phyloP scores from a whole-genome alignment of 306 rosid genomes.

The Sicyos edulis region DNA sequence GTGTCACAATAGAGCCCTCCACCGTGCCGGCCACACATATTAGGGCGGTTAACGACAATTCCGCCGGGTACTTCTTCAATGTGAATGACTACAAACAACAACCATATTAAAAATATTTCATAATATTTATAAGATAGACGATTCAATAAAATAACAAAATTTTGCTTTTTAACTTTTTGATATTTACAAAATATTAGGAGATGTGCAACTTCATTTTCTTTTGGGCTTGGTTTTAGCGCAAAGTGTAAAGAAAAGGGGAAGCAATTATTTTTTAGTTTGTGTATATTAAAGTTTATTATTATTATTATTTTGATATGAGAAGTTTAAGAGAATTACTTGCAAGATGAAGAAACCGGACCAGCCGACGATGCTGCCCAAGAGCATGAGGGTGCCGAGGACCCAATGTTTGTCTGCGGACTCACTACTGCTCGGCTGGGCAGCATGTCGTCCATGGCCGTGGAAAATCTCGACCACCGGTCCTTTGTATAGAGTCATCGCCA shows the following conservation, averaged over 20 bases:
- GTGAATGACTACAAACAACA: slow-evolving; percentile 53
- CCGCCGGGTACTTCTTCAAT: slow-evolving; percentile 83
- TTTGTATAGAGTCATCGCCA: slow-evolving; percentile 95
- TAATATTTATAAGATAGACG: too few species aligned
- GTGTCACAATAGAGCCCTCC: slow-evolving; percentile 64
- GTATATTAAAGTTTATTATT: too few species aligned
- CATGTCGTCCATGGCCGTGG: slow-evolving; percentile 31
- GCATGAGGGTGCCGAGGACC: slow-evolving; percentile 59
- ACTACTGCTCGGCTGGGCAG: slow-evolving; percentile 18
- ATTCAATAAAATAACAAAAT: too few species aligned
- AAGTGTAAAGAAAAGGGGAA: too few species aligned
- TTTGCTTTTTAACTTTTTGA: too few species aligned
- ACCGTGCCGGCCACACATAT: slow-evolving; percentile 62
- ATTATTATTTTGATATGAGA: too few species aligned
- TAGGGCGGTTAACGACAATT: slow-evolving; percentile 89
- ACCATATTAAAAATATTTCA: too few species aligned
- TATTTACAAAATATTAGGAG: too few species aligned
- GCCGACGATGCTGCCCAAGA: slow-evolving; percentile 58
- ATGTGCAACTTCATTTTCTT: too few species aligned
- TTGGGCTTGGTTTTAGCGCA: too few species aligned
- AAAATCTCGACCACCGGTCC: slow-evolving; percentile 64
- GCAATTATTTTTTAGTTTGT: too few species aligned
- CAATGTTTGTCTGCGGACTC: slow-evolving; percentile 53
- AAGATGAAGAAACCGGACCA: slow-evolving; percentile 94
- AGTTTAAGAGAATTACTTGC: slow-evolving; percentile 44